phyloP scores from a whole-genome alignment of 495 filamentous ascomycete genomes.

The Annulohypoxylon bovei region DNA sequence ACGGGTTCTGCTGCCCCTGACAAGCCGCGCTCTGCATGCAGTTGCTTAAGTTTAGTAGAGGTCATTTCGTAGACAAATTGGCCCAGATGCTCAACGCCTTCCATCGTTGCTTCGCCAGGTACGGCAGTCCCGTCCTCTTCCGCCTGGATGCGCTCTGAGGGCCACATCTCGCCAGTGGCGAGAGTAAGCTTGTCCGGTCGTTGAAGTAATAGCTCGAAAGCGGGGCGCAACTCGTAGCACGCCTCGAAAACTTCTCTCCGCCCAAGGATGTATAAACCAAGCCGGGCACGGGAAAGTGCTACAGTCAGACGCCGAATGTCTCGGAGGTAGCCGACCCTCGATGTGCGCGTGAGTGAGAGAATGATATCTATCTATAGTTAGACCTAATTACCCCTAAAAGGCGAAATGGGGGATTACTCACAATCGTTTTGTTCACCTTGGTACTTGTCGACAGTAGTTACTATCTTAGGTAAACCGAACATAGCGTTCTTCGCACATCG shows the following conservation, averaged over 20 bases:
- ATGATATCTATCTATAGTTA: slow-evolving; percentile 75
- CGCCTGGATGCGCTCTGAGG: slow-evolving; percentile 67
- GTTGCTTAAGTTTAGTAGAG: slow-evolving; percentile 73
- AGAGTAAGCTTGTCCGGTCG: slow-evolving; percentile 82
- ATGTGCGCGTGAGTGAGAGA: slow-evolving; percentile 88
- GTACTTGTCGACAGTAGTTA: slow-evolving; percentile 97
- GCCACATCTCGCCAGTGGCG: slow-evolving; percentile 86
- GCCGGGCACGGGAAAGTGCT: slow-evolving; percentile 90
- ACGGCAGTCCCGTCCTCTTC: slow-evolving; percentile 65
- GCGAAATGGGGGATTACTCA: slow-evolving; percentile 58
- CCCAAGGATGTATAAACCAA: slow-evolving; percentile 93
- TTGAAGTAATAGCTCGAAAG: slow-evolving; percentile 77
- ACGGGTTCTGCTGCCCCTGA: slow-evolving; percentile 32
- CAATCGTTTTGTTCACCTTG: slow-evolving; percentile 99
- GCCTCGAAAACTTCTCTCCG: slow-evolving; percentile 89
- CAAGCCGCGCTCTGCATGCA: slow-evolving; percentile 56
- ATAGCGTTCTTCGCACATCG: slow-evolving; percentile 82
- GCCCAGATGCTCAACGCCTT: slow-evolving; percentile 91
- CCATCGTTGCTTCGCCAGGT: slow-evolving; percentile 72
- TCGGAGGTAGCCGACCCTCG: slow-evolving; percentile 89
- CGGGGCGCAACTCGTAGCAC: slow-evolving; percentile 86
- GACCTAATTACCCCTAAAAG: slow-evolving; percentile 34
- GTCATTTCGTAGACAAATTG: slow-evolving; percentile 99
- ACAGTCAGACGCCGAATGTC: slow-evolving; percentile 95
- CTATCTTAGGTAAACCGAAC: slow-evolving; percentile 90